Conservation (phyloP, 345 rosid species). For the Aquilaria malaccensis region DNA sequence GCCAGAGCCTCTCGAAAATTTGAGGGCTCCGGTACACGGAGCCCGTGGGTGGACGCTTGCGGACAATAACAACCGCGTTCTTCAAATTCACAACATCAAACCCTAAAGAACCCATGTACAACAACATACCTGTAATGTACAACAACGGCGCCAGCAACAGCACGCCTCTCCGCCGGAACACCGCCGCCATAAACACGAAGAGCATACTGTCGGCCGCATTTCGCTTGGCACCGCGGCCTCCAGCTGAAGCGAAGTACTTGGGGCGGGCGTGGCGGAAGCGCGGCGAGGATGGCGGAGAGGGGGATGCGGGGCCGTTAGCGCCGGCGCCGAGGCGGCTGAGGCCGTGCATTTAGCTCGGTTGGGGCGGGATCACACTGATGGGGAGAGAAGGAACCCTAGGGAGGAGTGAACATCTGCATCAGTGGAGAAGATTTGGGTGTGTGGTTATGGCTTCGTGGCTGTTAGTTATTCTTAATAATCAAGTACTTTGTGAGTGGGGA, state of each 20-base stretch:
- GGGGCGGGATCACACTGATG: neutral
- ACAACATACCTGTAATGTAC: conserved; percentile 79
- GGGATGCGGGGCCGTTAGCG: conserved; percentile 25
- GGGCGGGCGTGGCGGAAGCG: conserved; percentile 54
- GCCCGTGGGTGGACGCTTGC: conserved; percentile 56
- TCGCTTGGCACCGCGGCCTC: conserved; percentile 35
- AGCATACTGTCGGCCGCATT: conserved; percentile 44
- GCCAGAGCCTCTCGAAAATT: conserved; percentile 79
- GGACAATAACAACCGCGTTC: conserved; percentile 37
- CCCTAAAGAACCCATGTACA: conserved; percentile 80
- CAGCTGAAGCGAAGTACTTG: conserved; percentile 18
- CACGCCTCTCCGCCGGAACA: conserved; percentile 69
- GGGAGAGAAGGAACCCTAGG: conserved; percentile 12
- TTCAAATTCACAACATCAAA: conserved; percentile 61
- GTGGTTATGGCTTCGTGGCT: no score
- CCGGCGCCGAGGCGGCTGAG: conserved; percentile 76
- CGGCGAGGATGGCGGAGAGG: conserved; percentile 86
- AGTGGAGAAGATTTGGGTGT: no score
- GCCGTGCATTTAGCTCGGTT: conserved; percentile 49
- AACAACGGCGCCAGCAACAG: conserved; percentile 79
- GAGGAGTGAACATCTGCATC: no score
- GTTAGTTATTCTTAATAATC: no score
- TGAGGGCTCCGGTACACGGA: conserved; percentile 86
- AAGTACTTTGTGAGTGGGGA: no score
- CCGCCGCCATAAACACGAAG: conserved; percentile 42